Evolutionary conservation across 768 basidiomycete species (phyloP), one percentile per base, ranked within the genome.

Genomic region (Tylopilus sp.): DNA sequence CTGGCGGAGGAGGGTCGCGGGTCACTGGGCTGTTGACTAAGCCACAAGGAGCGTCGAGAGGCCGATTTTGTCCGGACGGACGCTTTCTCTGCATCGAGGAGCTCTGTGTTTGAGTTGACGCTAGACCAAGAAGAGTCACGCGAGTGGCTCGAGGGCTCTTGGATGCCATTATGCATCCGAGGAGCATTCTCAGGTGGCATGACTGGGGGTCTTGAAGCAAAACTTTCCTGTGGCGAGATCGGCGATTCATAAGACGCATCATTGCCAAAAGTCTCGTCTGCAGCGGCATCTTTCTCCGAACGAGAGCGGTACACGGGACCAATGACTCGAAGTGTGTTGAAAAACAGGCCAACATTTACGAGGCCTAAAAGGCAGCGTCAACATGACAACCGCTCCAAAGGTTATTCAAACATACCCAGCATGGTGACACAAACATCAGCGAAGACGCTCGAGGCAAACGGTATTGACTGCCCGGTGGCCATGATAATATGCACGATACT

Each of bases 251-350:
- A 38, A 13, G 59, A 63, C 3, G 62, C 60, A 8, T 52, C 39
- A 33, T 69, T 57, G 36, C 64, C 60, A 28, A 65, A 70, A 17
- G 46, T 60, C 51, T 52, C 47, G 47, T 52, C 57, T 15, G 53
- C 51, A 12, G 59, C 61, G 15, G 30, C 25, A 36, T 46, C 18
- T 33, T 36, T 56, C 36, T 39, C 26, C 15, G 33, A 38, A 30
- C 38, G 50, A 45, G 55, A 21, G 52, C 76, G 69, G 57, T 83
- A 76, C 21, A 78, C 77, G 22, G 79, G 79, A 9, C 74, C 71
- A 30, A 90, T 69, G 45, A 86, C 75, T 10, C 81, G 78, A 62
- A 87, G 79, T 10, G 83, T 86, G 61, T 85, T 86, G 71, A 77
- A 81, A 25, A 88, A 74, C n/a, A 89, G 71, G 9, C 76, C 51